Conservation (phyloP, 2,329 filamentous ascomycete genomes). For the Microdochium trichocladiopsis region DNA sequence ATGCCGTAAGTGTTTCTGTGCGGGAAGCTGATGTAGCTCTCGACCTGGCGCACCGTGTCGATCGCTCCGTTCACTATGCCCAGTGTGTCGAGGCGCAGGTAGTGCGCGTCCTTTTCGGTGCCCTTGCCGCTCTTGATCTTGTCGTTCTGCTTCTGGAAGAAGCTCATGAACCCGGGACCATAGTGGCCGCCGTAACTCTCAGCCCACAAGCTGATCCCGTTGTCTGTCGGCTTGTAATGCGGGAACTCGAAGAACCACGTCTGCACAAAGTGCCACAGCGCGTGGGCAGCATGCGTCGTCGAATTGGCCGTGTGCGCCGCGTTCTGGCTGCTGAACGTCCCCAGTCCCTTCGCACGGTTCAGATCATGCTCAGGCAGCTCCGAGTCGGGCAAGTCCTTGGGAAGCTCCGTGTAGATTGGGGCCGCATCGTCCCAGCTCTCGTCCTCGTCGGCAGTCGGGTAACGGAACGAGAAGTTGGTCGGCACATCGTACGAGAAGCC, state of each 20-base stretch:
- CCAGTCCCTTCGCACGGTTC: conserved; percentile 16
- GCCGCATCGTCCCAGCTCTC: conserved; percentile 2
- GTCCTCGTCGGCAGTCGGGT: conserved; percentile 26
- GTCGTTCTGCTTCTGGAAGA: conserved; percentile 22
- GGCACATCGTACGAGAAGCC: conserved; percentile 53
- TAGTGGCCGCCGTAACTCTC: conserved; percentile 26
- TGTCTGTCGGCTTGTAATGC: conserved; percentile 49
- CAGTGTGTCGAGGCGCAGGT: conserved; percentile 29
- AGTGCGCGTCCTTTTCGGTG: conserved; percentile 16
- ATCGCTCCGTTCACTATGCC: conserved; percentile 52
- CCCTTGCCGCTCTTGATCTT: conserved; percentile 22
- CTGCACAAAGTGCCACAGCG: conserved; percentile 57
- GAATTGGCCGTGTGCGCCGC: conserved; percentile 35
- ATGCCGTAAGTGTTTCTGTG: conserved; percentile 25
- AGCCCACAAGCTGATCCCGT: conserved; percentile 36
- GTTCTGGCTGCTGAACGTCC: conserved; percentile 49
- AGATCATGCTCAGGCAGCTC: conserved; percentile 25
- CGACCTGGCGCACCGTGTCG: conserved; percentile 35
- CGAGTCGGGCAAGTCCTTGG: conserved; percentile 24
- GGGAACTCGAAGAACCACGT: conserved; percentile 48
- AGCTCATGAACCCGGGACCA: conserved; percentile 19
- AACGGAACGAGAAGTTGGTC: conserved; percentile 46
- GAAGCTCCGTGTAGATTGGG: conserved; percentile 20
- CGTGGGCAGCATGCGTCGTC: conserved; percentile 40
- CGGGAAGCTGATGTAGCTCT: conserved; percentile 33